Conservation (phyloP, 768 basidiomycete genomes). For the Russula sp. region DNA sequence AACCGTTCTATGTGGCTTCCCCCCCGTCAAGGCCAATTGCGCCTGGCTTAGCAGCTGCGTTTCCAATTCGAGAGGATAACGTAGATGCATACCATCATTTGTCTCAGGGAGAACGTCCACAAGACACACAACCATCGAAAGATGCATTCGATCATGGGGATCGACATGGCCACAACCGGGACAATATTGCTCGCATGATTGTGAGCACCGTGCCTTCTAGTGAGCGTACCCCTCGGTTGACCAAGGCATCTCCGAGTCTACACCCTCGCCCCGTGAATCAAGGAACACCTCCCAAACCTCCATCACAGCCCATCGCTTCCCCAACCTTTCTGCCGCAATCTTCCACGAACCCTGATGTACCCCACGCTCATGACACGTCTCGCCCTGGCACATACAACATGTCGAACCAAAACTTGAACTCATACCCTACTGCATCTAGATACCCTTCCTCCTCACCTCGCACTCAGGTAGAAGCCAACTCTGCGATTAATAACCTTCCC, state of each 20-base stretch:
- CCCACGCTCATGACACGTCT: constrained; percentile 17
- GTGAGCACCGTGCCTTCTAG: constrained; percentile 12
- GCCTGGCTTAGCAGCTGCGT: constrained; percentile 15
- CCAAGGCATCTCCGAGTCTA: constrained; percentile 19
- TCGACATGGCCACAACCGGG: constrained; percentile 11
- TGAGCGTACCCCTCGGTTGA: constrained; percentile 18
- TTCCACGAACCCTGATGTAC: background rate
- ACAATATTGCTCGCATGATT: background rate
- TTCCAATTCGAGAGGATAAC: constrained; percentile 20
- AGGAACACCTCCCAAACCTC: constrained; percentile 18
- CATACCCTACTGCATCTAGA: constrained; percentile 19
- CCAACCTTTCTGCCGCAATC: background rate
- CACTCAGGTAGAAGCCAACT: constrained; percentile 16
- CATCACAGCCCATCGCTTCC: background rate
- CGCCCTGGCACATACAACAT: constrained; percentile 8
- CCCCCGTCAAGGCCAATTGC: constrained; percentile 7
- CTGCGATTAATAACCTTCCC: constrained; percentile 5
- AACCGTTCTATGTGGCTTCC: constrained; percentile 2
- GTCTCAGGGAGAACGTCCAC: constrained; percentile 6
- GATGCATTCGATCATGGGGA: constrained; percentile 10
- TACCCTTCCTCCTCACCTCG: constrained; percentile 18
- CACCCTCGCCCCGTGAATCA: constrained; percentile 16
- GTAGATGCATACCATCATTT: constrained; percentile 6
- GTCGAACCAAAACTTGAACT: constrained; percentile 8
- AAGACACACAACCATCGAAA: background rate